These are phyloP conservation scores for Fragosphaeria purpurea DNA, from an alignment of 2,329 filamentous ascomycete genomes.

Conservation along the genomic window DNA sequence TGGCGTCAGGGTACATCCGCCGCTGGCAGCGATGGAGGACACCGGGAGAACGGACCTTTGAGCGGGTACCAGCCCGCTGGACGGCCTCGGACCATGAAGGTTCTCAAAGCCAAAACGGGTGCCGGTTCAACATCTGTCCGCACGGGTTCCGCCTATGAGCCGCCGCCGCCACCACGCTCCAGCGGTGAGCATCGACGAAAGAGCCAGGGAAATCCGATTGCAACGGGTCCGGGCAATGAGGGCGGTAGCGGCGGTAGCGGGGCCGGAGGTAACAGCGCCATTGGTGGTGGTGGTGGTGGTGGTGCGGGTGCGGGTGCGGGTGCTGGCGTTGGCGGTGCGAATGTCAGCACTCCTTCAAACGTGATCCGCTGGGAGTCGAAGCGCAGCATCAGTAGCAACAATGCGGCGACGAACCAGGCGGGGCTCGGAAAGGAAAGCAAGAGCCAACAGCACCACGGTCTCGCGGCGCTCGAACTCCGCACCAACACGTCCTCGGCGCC, in stretches of 20 bases:
- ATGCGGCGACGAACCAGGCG: constrained; percentile 22
- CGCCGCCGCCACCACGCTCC: constrained; percentile 32
- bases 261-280: constrained; percentile 2
- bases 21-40: constrained; percentile 40
- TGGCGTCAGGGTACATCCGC: constrained; percentile 52
- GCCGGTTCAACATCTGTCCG: constrained; percentile 37
- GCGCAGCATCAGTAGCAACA: constrained; percentile 31
- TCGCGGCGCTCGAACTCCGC: constrained; percentile 21
- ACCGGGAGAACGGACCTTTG: constrained; percentile 42
- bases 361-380: constrained; percentile 42
- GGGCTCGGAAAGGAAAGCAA: constrained; percentile 25
- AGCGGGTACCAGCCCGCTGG: constrained; percentile 62
- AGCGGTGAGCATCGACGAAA: constrained; percentile 43
- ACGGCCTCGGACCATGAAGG: constrained; percentile 71
- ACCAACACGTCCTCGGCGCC: constrained; percentile 31
- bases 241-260: constrained; percentile 12
- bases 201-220: constrained; percentile 29
- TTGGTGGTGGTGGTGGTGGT: constrained; percentile 12
- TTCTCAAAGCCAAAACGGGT: constrained; percentile 66
- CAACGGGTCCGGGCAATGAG: neutral
- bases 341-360: constrained; percentile 7
- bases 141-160: constrained; percentile 43
- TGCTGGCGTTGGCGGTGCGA: neutral
- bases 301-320: constrained; percentile 12
- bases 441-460: constrained; percentile 13